Conservation (phyloP, 768 basidiomycete genomes). For the Tylopilus vinaceipallidus region DNA sequence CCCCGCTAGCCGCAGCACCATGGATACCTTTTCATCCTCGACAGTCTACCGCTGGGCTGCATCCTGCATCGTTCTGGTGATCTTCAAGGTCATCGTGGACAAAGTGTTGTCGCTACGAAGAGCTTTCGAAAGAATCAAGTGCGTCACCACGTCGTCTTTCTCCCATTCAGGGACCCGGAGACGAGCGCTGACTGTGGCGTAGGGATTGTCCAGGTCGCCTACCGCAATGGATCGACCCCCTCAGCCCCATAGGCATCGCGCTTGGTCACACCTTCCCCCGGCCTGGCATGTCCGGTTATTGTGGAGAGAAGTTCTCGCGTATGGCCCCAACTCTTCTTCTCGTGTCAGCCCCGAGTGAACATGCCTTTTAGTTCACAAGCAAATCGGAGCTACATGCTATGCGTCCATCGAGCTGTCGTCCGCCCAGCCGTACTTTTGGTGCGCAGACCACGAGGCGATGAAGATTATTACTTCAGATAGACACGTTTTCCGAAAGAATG, state of each 20-base stretch:
- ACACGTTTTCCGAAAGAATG: constrained; percentile 40
- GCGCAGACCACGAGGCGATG: constrained; percentile 44
- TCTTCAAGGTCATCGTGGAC: constrained; percentile 4
- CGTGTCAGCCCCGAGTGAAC: neutral
- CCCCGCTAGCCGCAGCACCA: no score
- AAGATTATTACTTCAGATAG: constrained; percentile 35
- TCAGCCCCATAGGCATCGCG: constrained; percentile 24
- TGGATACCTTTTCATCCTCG: no score
- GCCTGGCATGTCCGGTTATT: constrained; percentile 33
- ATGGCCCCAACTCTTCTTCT: constrained; percentile 24
- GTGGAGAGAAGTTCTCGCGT: constrained; percentile 37
- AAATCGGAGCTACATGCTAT: constrained; percentile 40
- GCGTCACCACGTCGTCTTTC: neutral
- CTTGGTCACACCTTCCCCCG: constrained; percentile 35
- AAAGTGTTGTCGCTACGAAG: constrained; percentile 2
- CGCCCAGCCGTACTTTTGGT: constrained; percentile 37
- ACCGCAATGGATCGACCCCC: constrained; percentile 33
- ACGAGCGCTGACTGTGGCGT: neutral
- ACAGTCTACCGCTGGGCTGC: constrained; percentile 7
- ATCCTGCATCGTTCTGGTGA: constrained; percentile 4
- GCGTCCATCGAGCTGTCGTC: constrained; percentile 35
- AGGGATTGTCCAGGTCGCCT: constrained; percentile 20
- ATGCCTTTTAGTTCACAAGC: constrained; percentile 33
- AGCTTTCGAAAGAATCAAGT: constrained; percentile 20
- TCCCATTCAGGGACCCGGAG: no score